These are phyloP conservation scores for Fusarium praegraminearum DNA, from an alignment of 2,329 filamentous ascomycete genomes.

Conservation along the genomic window DNA sequence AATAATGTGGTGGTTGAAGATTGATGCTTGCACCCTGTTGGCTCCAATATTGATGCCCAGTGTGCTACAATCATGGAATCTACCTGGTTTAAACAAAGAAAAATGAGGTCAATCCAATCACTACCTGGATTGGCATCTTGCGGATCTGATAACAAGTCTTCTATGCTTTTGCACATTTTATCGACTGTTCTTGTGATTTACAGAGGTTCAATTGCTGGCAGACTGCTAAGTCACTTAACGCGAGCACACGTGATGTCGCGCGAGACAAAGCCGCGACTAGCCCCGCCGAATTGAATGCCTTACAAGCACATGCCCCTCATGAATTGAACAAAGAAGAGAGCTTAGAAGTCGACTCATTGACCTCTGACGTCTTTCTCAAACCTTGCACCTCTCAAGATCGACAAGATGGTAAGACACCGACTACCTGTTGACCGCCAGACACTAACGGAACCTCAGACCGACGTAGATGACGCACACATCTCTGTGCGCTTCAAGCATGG, in stretches of 20 bases:
- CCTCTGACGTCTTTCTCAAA: conserved; percentile 13
- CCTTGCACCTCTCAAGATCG: conserved; percentile 11
- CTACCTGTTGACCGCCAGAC: neutral
- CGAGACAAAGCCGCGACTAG: neutral
- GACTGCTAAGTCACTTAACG: conserved; percentile 12
- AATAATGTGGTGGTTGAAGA: neutral
- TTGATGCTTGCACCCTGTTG: neutral
- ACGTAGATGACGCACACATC: conserved; percentile 63
- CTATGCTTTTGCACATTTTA: neutral
- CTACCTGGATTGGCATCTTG: neutral
- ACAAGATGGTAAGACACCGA: conserved; percentile 30
- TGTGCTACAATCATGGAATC: neutral
- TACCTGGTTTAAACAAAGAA: no score
- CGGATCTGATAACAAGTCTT: neutral
- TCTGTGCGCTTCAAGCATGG: conserved; percentile 81
- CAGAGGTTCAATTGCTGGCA: no score
- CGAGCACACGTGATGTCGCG: conserved; percentile 39
- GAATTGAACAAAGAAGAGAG: conserved; percentile 5
- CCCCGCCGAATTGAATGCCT: neutral
- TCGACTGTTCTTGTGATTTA: neutral
- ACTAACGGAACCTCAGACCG: conserved; percentile 33
- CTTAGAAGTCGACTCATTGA: neutral
- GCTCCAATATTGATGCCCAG: neutral
- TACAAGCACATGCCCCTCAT: conserved; percentile 12
- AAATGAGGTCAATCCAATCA: accelerated